Percentiles rank a stretch among this genome's conserved stretches.
Conservation (phyloP, 2,329 filamentous ascomycete species). For the Cladophialophora chaetospira region DNA sequence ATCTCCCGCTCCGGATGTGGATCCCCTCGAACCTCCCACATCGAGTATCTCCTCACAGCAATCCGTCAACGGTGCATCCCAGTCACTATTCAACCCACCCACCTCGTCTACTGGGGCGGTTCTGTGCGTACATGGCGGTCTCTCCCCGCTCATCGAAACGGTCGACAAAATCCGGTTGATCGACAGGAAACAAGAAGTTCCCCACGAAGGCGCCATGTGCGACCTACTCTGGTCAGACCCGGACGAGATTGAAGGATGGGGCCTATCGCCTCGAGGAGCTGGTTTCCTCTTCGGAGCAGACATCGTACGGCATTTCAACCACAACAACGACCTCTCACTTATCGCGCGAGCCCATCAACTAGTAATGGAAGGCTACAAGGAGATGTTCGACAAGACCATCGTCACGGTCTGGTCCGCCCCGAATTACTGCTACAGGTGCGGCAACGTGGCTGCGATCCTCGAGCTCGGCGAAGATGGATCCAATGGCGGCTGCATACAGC, state of each 20-base stretch:
- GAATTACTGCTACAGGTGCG: conserved; percentile 95
- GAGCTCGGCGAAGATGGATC: conserved; percentile 70
- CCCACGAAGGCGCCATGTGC: conserved; percentile 98
- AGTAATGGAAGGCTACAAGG: conserved; percentile 99
- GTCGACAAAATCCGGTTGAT: conserved; percentile 94
- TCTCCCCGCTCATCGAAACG: conserved; percentile 87
- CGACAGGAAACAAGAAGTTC: conserved; percentile 96
- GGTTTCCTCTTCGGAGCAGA: conserved; percentile 95
- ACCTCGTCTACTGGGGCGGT: conserved; percentile 72
- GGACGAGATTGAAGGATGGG: conserved; percentile 97
- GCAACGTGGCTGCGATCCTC: conserved; percentile 91
- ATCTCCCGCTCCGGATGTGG: conserved; percentile 31
- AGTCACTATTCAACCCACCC: conserved; percentile 31
- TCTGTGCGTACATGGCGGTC: conserved; percentile 90
- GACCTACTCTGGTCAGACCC: conserved; percentile 97
- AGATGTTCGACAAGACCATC: conserved; percentile 95
- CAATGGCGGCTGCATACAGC: conserved; percentile 52
- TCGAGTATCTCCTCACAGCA: conserved; percentile 65
- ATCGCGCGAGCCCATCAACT: conserved; percentile 95
- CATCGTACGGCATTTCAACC: conserved; percentile 95
- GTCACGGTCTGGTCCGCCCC: conserved; percentile 99
- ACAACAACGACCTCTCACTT: conserved; percentile 86
- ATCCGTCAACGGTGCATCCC: conserved; percentile 68
- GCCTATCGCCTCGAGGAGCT: conserved; percentile 86
- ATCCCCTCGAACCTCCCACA: conserved; percentile 46